These are phyloP conservation scores for Suillus hirtellus DNA, from an alignment of 768 basidiomycete genomes.

Conservation along the genomic window DNA sequence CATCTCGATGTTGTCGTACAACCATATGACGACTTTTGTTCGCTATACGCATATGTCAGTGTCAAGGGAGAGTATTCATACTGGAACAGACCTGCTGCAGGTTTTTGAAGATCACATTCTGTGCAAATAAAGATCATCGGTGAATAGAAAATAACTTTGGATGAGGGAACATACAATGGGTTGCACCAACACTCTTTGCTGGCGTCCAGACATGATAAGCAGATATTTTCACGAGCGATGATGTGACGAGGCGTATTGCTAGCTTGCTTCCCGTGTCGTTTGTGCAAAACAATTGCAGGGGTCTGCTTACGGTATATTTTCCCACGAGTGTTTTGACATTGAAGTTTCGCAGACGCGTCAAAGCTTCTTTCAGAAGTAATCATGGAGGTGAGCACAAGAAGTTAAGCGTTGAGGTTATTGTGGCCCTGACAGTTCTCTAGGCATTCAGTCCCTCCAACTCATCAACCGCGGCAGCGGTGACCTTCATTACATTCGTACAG, in stretches of 20 bases:
- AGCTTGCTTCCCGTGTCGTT: not conserved
- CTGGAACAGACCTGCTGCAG: conserved; percentile 67
- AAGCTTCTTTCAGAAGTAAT: conserved; percentile 20
- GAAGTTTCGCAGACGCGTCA: conserved; percentile 21
- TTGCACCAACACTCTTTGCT: conserved; percentile 98
- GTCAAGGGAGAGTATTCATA: conserved; percentile 6
- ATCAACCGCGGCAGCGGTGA: conserved; percentile 97
- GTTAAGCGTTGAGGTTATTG: not conserved
- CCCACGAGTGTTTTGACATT: conserved; percentile 20
- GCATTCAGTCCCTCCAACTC: conserved; percentile 77
- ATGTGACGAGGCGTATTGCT: conserved; percentile 8
- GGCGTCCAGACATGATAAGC: conserved; percentile 82
- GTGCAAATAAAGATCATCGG: conserved; percentile 16
- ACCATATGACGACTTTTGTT: conserved; percentile 87
- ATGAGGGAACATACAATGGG: conserved; percentile 77
- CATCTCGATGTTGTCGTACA: conserved; percentile 97
- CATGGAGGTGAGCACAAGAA: conserved; percentile 29
- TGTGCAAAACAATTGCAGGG: conserved; percentile 1
- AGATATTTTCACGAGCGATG: conserved; percentile 10
- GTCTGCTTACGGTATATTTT: conserved; percentile 23
- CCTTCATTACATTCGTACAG: conserved; percentile 99
- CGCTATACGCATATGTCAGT: conserved; percentile 47
- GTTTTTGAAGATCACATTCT: conserved; percentile 99
- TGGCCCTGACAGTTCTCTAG: conserved; percentile 31
- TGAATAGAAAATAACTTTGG: conserved; percentile 6